Evolutionary conservation across 305 asterid species (phyloP), one percentile per base, ranked within the genome.

Genomic region (Fraxinus angustifolia): DNA sequence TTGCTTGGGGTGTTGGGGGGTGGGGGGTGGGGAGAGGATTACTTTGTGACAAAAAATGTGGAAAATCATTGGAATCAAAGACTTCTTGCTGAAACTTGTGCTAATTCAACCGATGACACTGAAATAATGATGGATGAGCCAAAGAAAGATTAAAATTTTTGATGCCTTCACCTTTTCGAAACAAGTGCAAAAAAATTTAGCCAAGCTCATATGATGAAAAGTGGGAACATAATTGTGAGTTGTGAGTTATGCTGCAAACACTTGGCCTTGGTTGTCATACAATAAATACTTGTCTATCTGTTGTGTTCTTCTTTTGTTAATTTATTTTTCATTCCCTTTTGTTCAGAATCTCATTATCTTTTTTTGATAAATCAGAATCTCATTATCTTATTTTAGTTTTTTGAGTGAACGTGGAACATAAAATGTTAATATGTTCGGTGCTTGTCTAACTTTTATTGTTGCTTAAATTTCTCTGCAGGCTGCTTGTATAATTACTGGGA

Each of bases 401-500:
- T 75, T 50, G 23, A 53, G 78, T 78, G 82, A 72, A 68, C 35
- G 72, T 78, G 58, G 5, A 50, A 75, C 35, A 38, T 78, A 31
- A 67, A 67, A 68, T 78, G 71, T 33, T 73, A 62, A 77, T 38
- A 80, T 33, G 83, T 73, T 80, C 8, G n/a, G 17, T 14, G 80
- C 35, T 80, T 48, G 62, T 79, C 65, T 53, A 33, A 56, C 73
- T 83, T 36, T 82, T 78, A 36, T 79, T 34, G 65, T 62, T 78
- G 42, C 73, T 3, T 68, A 78, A 83, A 38, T 28, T 83, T 82
- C 76, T 85, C 73, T 89, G 80, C 97, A 96, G 99, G 99, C 97
- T 35, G 97, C 98, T 68, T 92, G 92, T 81, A 86, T 94, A 80
- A 89, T 93, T 82, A 94, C 84, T 86, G 99, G 98, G 58, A 96